Conservation (phyloP, 306 rosid species). For the Erythrophleum fordii region DNA sequence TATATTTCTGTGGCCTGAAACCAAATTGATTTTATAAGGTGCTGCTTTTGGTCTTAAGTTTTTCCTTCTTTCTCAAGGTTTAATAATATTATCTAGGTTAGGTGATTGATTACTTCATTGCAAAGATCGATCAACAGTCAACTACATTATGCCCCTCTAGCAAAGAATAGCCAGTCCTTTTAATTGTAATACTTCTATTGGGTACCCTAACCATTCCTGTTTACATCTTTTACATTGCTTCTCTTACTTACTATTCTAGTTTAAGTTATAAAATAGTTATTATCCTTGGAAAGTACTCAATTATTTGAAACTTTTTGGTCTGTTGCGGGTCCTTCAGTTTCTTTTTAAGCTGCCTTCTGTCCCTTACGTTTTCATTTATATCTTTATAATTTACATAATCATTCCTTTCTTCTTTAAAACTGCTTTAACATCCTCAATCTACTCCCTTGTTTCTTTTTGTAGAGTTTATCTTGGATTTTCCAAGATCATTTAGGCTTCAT, state of each 20-base stretch:
- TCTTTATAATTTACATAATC: not conserved
- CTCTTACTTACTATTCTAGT: not conserved
- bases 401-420: too few relatives aligned
- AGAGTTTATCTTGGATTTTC: not conserved
- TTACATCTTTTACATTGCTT: not conserved
- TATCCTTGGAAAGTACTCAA: too few relatives aligned
- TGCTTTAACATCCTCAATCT: too few relatives aligned
- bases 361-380: not conserved
- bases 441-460: too few relatives aligned
- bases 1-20: not conserved
- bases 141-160: not conserved
- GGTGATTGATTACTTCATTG: not conserved
- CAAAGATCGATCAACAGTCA: not conserved
- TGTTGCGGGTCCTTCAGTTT: not conserved
- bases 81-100: not conserved
- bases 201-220: not conserved
- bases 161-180: not conserved
- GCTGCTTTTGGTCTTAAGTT: not conserved
- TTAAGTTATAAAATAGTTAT: not conserved
- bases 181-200: not conserved
- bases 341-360: not conserved
- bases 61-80: not conserved
- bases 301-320: too few relatives aligned
- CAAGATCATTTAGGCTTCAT: not conserved
- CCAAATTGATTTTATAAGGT: not conserved